Evolutionary conservation across 805 yeast genomes (phyloP).

Genomic region (Starmerella riodocensis): DNA sequence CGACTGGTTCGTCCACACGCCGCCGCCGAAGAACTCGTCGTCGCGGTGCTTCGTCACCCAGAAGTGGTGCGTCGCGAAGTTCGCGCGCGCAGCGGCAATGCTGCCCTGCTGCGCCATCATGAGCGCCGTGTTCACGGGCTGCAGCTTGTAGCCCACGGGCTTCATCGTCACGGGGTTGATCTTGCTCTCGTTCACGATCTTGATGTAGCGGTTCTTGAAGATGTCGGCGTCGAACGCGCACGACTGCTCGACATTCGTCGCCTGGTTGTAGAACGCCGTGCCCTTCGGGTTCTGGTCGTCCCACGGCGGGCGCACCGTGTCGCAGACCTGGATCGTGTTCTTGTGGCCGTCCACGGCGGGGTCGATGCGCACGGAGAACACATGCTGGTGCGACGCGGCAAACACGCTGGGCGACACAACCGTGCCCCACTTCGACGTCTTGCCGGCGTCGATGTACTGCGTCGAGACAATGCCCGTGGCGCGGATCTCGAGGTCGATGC

Average conservation of each 20-base stretch:
- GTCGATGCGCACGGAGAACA: constrained; percentile 66
- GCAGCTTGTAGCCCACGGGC: constrained; percentile 66
- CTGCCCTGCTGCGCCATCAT: constrained; percentile 52
- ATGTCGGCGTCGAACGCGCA: constrained; percentile 65
- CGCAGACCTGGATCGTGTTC: constrained; percentile 62
- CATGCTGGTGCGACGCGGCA: constrained; percentile 78
- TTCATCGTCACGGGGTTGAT: constrained; percentile 56
- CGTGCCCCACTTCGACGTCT: constrained; percentile 58
- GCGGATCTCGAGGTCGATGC: constrained; percentile 62
- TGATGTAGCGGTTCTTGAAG: constrained; percentile 57
- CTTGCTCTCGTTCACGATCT: constrained; percentile 59
- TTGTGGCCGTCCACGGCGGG: constrained; percentile 71
- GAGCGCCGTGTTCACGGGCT: constrained; percentile 65
- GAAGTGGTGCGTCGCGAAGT: constrained; percentile 59
- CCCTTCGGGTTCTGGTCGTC: constrained; percentile 50
- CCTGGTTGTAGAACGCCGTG: constrained; percentile 54
- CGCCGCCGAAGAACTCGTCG: constrained; percentile 63
- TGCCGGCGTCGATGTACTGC: constrained; percentile 64
- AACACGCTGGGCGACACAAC: constrained; percentile 65
- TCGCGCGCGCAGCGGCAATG: constrained; percentile 56
- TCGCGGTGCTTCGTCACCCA: constrained; percentile 74
- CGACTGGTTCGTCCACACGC: constrained; percentile 78
- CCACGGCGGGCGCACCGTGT: constrained; percentile 46
- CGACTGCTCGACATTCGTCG: constrained; percentile 52
- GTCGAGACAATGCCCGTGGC: constrained; percentile 81